Conservation (phyloP, 2,329 filamentous ascomycete species). For the Colletotrichum simmondsii region DNA sequence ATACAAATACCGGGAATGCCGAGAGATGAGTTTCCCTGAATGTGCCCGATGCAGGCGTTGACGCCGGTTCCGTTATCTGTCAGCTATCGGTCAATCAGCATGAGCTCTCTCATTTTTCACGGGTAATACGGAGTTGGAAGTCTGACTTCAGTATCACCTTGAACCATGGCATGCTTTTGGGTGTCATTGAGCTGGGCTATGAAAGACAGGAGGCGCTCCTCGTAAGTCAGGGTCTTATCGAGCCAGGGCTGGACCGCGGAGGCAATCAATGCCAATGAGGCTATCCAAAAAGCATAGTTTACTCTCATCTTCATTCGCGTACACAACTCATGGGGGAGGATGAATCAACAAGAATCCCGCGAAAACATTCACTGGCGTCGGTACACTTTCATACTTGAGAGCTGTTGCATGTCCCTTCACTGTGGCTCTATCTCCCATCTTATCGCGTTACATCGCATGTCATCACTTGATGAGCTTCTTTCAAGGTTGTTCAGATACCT, state of each 20-base stretch:
- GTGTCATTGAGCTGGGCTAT: not conserved
- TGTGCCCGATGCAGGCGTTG: constrained; percentile 19
- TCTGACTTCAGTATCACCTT: not conserved
- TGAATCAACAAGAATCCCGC: not conserved
- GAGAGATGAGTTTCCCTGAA: not conserved
- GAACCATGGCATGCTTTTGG: not conserved
- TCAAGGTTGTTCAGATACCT: not conserved
- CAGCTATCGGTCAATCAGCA: not conserved
- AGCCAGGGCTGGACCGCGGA: not conserved
- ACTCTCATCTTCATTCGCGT: not conserved
- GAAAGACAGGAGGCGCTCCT: not conserved
- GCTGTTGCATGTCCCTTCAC: not conserved
- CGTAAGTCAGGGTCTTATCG: not conserved
- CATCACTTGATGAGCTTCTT: not conserved
- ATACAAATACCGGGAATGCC: constrained; percentile 10
- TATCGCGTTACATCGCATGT: not conserved
- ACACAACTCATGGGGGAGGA: not conserved
- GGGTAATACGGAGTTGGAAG: not conserved
- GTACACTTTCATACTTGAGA: not conserved
- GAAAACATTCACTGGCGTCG: not conserved
- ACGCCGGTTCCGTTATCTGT: constrained; percentile 14
- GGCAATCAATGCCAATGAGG: not conserved
- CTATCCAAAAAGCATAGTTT: not conserved
- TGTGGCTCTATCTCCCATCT: not conserved
- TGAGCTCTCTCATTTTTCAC: not conserved